phyloP scores from a whole-genome alignment of 345 rosid genomes.

The Corchorus olitorius region DNA sequence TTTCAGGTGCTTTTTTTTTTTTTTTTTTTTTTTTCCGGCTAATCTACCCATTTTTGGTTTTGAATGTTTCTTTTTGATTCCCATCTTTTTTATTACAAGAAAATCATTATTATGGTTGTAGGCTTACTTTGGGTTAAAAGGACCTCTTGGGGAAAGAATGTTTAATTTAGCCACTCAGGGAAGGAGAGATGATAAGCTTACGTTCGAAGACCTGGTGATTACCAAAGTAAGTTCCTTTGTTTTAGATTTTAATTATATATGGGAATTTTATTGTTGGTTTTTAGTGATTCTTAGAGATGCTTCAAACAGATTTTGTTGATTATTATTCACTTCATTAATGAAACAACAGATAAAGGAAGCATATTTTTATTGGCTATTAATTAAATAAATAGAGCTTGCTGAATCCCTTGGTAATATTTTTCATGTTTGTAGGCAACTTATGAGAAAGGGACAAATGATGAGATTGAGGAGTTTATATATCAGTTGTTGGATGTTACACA shows the following conservation, averaged over 20 bases:
- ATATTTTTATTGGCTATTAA: not conserved
- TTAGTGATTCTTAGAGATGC: not conserved
- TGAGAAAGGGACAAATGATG: constrained; percentile 81
- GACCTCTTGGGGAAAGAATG: constrained; percentile 64
- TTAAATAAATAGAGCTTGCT: not conserved
- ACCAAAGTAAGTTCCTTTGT: constrained; percentile 58
- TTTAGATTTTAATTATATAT: not conserved
- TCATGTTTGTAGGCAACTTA: constrained; percentile 57
- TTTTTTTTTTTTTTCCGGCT: constrained; percentile 15
- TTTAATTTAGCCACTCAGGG: constrained; percentile 66
- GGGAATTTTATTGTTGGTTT: not conserved
- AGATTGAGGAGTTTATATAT: constrained; percentile 80
- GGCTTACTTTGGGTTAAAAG: constrained; percentile 62
- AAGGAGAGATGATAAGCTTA: constrained; percentile 58
- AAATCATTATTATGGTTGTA: constrained; percentile 20
- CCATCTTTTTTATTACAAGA: not conserved
- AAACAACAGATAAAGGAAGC: not conserved
- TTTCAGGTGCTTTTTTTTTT: constrained; percentile 57
- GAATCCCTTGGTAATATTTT: constrained; percentile 2
- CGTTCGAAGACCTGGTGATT: constrained; percentile 75
- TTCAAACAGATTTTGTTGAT: not conserved
- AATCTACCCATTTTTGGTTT: not conserved
- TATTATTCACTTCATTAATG: not conserved
- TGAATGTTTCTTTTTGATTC: constrained; percentile 8
- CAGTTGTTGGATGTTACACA: constrained; percentile 64